phyloP scores from a whole-genome alignment of 2,329 filamentous ascomycete genomes.

The Dendrostoma leiphaemia region DNA sequence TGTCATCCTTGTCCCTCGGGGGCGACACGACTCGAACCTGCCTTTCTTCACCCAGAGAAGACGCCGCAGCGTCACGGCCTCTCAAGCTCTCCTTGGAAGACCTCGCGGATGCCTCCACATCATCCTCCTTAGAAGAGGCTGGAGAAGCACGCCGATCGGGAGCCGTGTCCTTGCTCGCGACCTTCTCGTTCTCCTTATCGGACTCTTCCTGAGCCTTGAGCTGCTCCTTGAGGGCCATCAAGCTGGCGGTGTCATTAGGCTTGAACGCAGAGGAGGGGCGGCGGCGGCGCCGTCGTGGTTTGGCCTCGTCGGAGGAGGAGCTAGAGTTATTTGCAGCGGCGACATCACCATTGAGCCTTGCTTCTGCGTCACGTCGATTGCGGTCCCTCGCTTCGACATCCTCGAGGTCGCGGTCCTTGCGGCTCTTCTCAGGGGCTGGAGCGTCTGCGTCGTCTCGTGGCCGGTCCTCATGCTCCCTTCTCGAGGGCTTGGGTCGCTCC shows the following conservation, averaged over 20 bases:
- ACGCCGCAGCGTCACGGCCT: conserved; percentile 39
- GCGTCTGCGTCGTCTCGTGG: conserved; percentile 18
- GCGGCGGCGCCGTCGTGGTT: conserved; percentile 34
- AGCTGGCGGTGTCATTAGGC: conserved; percentile 49
- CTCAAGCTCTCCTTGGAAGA: conserved; percentile 32
- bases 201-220: conserved; percentile 41
- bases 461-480: conserved; percentile 24
- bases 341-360: conserved; percentile 35
- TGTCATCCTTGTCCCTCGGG: conserved; percentile 60
- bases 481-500: conserved; percentile 18
- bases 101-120: neutral
- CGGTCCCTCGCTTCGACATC: conserved; percentile 26
- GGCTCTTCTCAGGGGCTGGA: conserved; percentile 10
- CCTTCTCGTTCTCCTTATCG: conserved; percentile 24
- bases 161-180: conserved; percentile 21
- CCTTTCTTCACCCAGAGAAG: conserved; percentile 38
- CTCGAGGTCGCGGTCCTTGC: conserved; percentile 21
- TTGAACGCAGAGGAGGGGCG: conserved; percentile 44
- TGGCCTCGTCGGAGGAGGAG: conserved; percentile 38
- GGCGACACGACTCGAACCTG: conserved; percentile 72
- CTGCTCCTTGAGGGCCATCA: conserved; percentile 50
- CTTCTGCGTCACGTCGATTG: conserved; percentile 37
- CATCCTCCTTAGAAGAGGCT: conserved; percentile 5
- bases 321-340: conserved; percentile 39
- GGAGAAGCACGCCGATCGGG: conserved; percentile 21